A percentile compares a stretch with the other conserved stretches of the same genome.
Evolutionary conservation across 495 filamentous ascomycete genomes (phyloP).

Genomic region (Neurospora sublineolata): DNA sequence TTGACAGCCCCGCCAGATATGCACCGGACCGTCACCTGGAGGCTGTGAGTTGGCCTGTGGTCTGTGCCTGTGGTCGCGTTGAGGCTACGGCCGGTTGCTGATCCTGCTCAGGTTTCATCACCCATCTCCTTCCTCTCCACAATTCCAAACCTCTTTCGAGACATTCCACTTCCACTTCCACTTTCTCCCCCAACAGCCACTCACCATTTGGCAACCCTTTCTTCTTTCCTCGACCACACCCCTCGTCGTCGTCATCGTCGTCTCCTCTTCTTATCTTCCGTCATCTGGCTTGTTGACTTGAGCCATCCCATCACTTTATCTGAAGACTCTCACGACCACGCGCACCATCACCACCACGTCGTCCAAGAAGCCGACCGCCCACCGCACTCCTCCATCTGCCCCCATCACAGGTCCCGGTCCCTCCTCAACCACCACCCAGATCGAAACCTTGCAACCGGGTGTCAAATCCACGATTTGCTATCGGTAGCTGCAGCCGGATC

Average conservation of each 20-base stretch:
- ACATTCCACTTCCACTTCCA: conserved; percentile 11
- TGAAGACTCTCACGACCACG: neutral
- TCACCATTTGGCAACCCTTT: neutral
- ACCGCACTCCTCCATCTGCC: neutral
- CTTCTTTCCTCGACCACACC: neutral
- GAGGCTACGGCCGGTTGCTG: conserved; percentile 15
- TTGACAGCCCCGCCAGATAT: neutral
- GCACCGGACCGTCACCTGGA: neutral
- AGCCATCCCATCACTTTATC: neutral
- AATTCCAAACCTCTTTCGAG: conserved; percentile 20
- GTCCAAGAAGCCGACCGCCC: neutral
- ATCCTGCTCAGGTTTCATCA: conserved; percentile 21
- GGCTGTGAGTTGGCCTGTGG: neutral
- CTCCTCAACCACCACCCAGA: neutral
- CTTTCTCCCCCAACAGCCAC: conserved; percentile 2
- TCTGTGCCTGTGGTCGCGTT: neutral
- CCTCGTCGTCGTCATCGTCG: neutral
- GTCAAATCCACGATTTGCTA: neutral
- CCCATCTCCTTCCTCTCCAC: conserved; percentile 14
- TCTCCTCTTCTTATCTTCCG: neutral
- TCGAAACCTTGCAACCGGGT: neutral
- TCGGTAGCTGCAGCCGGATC: neutral
- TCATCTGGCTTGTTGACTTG: neutral
- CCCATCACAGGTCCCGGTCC: neutral
- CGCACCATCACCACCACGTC: neutral